Percentiles rank a stretch among this genome's conserved stretches.
Evolutionary conservation across 2,329 filamentous ascomycete species (phyloP).

Genomic region (Scleromitrula shiraiana): DNA sequence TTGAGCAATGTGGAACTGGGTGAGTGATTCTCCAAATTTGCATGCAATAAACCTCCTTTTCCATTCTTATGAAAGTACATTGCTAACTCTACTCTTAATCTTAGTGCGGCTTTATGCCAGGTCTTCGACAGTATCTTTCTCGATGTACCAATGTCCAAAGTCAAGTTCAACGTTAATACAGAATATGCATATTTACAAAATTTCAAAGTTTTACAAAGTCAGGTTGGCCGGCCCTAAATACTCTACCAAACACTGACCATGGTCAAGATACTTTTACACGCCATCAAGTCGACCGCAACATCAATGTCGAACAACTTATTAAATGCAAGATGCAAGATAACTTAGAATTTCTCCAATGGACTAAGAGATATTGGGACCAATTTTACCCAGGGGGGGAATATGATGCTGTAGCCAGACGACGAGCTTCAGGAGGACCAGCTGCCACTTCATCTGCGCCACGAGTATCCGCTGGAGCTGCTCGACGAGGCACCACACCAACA

Average conservation of each 20-base stretch:
- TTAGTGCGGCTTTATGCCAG: slow-evolving; percentile 88
- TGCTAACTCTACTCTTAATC: slow-evolving; percentile 6
- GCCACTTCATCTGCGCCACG: slow-evolving; percentile 41
- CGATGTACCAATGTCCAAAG: slow-evolving; percentile 88
- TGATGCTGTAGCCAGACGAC: slow-evolving; percentile 78
- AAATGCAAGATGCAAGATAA: slow-evolving; percentile 99
- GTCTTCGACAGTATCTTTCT: slow-evolving; percentile 97
- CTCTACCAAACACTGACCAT: slow-evolving; percentile 6
- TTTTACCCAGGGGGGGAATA: slow-evolving; percentile 97
- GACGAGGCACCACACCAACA: slow-evolving; percentile 35
- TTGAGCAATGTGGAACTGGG: slow-evolving; percentile 99
- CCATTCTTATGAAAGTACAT: slow-evolving; percentile 17
- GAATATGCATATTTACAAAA: slow-evolving; percentile 98
- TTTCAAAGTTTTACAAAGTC: slow-evolving; percentile 96
- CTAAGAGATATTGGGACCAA: slow-evolving; percentile 95
- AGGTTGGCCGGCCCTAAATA: slow-evolving; percentile 10
- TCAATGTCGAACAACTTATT: slow-evolving; percentile 79
- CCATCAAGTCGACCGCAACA: slow-evolving; percentile 80
- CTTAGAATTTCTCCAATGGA: slow-evolving; percentile 96
- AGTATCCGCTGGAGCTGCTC: slow-evolving; percentile 35
- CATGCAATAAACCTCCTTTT: slow-evolving; percentile 14
- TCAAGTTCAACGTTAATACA: slow-evolving; percentile 97
- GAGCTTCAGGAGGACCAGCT: slow-evolving; percentile 57
- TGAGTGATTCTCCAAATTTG: slow-evolving; percentile 42
- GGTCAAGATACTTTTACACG: slow-evolving; percentile 68